Evolutionary conservation across 306 rosid species (phyloP).

Genomic region (Ziziphus jujuba): DNA sequence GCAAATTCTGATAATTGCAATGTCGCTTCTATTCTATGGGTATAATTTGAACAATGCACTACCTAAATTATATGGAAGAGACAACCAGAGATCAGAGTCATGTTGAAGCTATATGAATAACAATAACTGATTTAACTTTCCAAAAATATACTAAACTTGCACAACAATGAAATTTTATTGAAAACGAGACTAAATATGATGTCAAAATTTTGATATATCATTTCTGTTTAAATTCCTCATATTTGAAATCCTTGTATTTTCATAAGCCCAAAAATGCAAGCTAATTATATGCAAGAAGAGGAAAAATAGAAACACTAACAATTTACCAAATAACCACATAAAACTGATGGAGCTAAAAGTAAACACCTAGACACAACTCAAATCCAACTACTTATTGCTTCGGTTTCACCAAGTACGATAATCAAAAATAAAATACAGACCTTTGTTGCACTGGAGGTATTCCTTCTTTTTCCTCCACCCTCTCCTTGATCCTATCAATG

Average conservation of each 20-base stretch:
- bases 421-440: slow-evolving; percentile 28
- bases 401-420: neutral
- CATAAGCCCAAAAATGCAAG: neutral
- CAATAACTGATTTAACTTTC: neutral
- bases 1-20: no score
- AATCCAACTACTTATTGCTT: neutral
- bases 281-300: neutral
- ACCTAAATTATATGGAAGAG: no score
- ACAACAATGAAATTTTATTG: neutral
- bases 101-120: neutral
- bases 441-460: slow-evolving; percentile 99
- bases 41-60: no score
- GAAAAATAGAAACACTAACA: neutral
- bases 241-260: neutral
- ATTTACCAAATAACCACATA: neutral
- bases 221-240: neutral
- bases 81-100: no score
- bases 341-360: neutral
- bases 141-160: neutral
- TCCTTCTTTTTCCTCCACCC: slow-evolving; percentile 98
- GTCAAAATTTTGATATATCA: neutral
- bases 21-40: no score
- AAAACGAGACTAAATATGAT: neutral
- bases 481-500: slow-evolving; percentile 89
- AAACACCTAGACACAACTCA: neutral